Conservation (phyloP, 345 rosid species). For the Microcos paniculata region DNA sequence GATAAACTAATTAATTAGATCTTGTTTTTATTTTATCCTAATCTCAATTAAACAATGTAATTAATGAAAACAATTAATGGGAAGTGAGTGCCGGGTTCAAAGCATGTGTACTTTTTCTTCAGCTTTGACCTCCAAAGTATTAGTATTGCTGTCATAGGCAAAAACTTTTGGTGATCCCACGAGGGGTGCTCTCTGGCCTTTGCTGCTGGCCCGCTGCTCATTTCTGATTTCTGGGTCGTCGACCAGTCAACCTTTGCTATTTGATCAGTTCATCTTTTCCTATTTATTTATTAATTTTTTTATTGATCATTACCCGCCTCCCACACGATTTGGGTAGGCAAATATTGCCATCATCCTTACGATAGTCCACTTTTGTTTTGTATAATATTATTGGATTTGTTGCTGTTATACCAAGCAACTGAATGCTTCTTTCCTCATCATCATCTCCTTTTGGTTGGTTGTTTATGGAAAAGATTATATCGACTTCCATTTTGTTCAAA, state of each 20-base stretch:
- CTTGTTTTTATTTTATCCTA: neutral
- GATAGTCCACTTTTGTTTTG: neutral
- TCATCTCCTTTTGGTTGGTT: neutral
- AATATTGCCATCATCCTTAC: constrained; percentile 10
- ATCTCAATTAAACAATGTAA: neutral
- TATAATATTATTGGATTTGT: neutral
- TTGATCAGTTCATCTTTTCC: neutral
- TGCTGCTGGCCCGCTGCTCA: neutral
- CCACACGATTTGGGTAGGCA: constrained; percentile 20
- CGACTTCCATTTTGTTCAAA: neutral
- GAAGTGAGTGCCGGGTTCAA: constrained; percentile 2
- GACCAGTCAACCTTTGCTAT: constrained; percentile 8
- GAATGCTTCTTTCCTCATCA: neutral
- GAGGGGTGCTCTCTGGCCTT: too few species aligned
- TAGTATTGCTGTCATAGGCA: neutral
- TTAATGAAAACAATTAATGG: neutral
- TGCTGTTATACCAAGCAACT: constrained; percentile 9
- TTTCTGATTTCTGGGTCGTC: constrained; percentile 1
- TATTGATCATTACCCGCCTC: neutral
- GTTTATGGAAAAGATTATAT: neutral
- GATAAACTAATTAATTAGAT: constrained; percentile 3
- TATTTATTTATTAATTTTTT: neutral
- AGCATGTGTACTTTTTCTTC: neutral
- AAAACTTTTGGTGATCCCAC: neutral
- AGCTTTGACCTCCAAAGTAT: constrained; percentile 6